Base-by-base conservation (phyloP, 108 stramenopile genomes). In the Cyclotella baltica region DNA sequence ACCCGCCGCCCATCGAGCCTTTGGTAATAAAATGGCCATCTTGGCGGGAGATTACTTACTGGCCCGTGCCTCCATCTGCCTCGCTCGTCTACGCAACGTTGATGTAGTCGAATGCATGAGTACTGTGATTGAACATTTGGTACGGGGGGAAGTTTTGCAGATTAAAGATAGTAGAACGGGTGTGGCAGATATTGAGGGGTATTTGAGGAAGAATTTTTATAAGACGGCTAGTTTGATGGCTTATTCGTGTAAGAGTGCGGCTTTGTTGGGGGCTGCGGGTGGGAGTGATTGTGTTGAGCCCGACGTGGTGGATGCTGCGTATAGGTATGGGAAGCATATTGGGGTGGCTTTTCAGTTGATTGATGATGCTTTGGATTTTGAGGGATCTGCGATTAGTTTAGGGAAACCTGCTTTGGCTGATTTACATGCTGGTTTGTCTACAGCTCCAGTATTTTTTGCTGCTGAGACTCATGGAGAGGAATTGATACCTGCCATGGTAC, bases 11-110 rank as follows among this genome's bases (percentile, higher is more conserved):
- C 98, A 98, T 66, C 84, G 78, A 27, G 90, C 92, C 16, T 99
- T 98, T 85, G 99, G 99, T 9, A 98, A 98, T 86, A 99, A 99
- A 80, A 92, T 98, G 86, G 99, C 99, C 18, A 97, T 99, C 57
- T 83, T 99, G 58, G 99, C 98, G 13, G 99, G 99, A 25, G 99
- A 99, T 76, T 99, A 98, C 70, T 77, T 99, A n/a, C 84, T 99
- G 40, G 97, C 99, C 4, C 80, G 97, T 9, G 98, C 99, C 19
- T 96, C 93, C 33, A 94, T 99, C 47, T 91, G 74, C 38, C 86
- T 99, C 57, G 97, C 98, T 20, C 86, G 98, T n/a, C 83, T 99
- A 51, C 88, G 98, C 36, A 89, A 98, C 73, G 79, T 96, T 3
- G 96, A 97, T 65, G 97, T 97, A 3, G 94, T 98, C 15, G 99